Evolutionary conservation across 768 basidiomycete species (phyloP).

Genomic region (Leccinellum rugosiceps): DNA sequence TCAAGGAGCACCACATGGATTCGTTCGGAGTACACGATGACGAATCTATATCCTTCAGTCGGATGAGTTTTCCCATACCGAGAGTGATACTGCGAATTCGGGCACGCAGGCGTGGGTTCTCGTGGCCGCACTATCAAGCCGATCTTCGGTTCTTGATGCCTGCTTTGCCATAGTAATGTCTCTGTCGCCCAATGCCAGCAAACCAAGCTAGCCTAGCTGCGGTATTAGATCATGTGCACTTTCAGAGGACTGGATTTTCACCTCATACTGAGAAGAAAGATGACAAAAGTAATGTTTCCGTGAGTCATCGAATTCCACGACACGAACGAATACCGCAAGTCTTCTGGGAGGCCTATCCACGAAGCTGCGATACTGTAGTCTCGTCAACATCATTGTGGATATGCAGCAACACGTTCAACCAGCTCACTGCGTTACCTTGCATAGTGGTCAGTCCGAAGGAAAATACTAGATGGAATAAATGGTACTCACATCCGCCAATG

Average conservation of each 20-base stretch:
- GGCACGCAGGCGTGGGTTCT: not conserved
- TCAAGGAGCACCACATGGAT: slow-evolving; percentile 52
- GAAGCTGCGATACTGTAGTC: slow-evolving; percentile 52
- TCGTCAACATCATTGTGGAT: not conserved
- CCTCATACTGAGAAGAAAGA: slow-evolving; percentile 58
- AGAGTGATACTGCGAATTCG: not conserved
- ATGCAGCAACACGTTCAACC: not conserved
- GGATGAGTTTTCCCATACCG: not conserved
- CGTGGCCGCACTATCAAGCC: slow-evolving; percentile 1
- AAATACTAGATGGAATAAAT: not conserved
- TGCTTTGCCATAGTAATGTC: slow-evolving; percentile 38
- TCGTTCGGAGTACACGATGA: slow-evolving; percentile 27
- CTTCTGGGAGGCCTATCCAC: slow-evolving; percentile 54
- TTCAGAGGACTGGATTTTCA: slow-evolving; percentile 22
- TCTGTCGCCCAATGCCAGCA: slow-evolving; percentile 45
- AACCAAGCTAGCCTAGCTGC: slow-evolving; percentile 52
- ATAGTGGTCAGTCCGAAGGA: slow-evolving; percentile 1
- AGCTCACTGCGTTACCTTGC: slow-evolving; percentile 61
- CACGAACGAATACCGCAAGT: slow-evolving; percentile 46
- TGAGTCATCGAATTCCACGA: slow-evolving; percentile 74
- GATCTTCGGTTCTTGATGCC: slow-evolving; percentile 12
- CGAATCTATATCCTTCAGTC: not conserved
- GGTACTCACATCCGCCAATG: slow-evolving; percentile 63
- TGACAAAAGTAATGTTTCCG: slow-evolving; percentile 67
- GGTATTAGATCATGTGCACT: slow-evolving; percentile 4